Base-by-base conservation (phyloP, 441 rosid genomes). In the Rhodomyrtus psidioides region DNA sequence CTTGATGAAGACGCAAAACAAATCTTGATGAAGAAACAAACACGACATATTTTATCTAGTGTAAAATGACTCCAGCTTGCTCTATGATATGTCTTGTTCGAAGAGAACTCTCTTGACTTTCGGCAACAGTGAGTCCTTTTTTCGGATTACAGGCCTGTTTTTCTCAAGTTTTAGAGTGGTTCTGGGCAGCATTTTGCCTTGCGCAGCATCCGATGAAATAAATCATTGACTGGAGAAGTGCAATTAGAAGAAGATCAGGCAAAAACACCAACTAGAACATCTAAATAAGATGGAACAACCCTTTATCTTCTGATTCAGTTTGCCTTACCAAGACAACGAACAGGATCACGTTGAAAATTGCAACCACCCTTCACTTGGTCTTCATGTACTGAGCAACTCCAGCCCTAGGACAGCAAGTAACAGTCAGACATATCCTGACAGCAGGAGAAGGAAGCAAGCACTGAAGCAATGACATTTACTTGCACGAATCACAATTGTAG, bases 331-430 rank as follows among this genome's bases (percentile, higher is more conserved):
- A 88, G 86, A 95, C 88, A 46, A 91, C 91, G 76, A 97, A 97
- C 39, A 97, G 86, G 84, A 93, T 87, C 84, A 93, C 91, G 82
- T 97, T 94, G 88, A 95, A 95, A 88, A 95, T 92, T 26, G 99
- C 99, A 44, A 97, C 97, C 76, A 95, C 93, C 86, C 98, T 86
- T 98, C 99, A 97, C 89, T 94, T 97, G 7, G 88, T 95, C 91
- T 94, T 95, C 98, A 95, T 94, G 92, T 94, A 95, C 83, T 97
- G 96, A 83, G 98, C 99, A 82, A 95, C 99, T 86, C 98, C 99
- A 26, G 98, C 99, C 94, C 99, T 97, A 53, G 46, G 49, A 39
- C 30, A 58, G 79, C 75, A 57, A 84, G 55, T 12, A 56, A 82
- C 39, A 54, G 44, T 55, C 28, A 39, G 86, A 59, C 49, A 12